Conservation (phyloP, 306 rosid genomes). For the Astragalus glycyphyllos region DNA sequence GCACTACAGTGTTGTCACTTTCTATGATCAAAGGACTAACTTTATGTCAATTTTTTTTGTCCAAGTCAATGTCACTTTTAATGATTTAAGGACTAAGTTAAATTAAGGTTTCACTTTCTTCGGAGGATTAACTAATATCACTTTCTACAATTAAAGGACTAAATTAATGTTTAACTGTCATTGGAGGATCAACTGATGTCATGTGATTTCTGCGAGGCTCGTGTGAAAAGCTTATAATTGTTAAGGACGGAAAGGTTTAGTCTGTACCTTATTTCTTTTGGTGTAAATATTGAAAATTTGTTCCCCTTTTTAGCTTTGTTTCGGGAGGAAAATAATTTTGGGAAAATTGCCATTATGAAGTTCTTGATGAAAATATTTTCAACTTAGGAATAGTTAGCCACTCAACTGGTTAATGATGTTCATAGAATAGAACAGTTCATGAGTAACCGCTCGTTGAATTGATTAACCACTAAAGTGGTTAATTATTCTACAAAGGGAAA, state of each 20-base stretch:
- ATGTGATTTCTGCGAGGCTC: no score
- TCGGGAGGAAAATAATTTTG: conserved; percentile 17
- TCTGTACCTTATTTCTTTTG: no score
- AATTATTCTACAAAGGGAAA: neutral
- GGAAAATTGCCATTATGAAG: conserved; percentile 1
- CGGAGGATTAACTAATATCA: neutral
- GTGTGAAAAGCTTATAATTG: no score
- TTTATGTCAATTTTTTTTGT: no score
- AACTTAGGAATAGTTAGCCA: neutral
- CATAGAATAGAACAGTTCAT: neutral
- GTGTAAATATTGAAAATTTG: no score
- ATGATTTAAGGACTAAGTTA: neutral
- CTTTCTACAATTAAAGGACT: neutral
- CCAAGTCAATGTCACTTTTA: neutral
- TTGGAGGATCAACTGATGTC: no score
- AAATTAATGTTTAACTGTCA: no score
- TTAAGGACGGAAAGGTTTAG: no score
- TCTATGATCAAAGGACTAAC: neutral
- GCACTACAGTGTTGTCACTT: neutral
- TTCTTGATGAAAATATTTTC: conserved; percentile 7
- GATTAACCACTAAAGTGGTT: neutral
- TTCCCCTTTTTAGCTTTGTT: neutral
- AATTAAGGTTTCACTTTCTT: no score
- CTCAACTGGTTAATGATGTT: neutral
- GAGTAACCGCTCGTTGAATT: neutral